phyloP scores from a whole-genome alignment of 2,329 filamentous ascomycete genomes.

The Microascus cirrosus region DNA sequence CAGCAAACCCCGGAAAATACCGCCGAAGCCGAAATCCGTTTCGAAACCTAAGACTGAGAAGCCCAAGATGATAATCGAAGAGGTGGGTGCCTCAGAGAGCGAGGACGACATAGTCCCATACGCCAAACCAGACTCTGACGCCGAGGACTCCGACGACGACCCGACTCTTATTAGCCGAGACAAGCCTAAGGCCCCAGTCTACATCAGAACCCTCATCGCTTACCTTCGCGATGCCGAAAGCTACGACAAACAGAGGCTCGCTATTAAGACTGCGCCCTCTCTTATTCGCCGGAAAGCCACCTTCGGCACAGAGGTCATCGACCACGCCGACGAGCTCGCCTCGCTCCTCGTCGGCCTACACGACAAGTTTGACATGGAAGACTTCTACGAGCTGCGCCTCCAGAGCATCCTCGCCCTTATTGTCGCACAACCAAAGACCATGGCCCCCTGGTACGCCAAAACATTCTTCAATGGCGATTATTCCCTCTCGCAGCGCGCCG shows the following conservation, averaged over 20 bases:
- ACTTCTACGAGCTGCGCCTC: constrained; percentile 64
- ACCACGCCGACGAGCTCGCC: constrained; percentile 74
- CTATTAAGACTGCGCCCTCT: constrained; percentile 61
- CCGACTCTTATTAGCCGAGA: constrained; percentile 75
- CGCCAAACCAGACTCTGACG: constrained; percentile 76
- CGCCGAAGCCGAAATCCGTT: constrained; percentile 16
- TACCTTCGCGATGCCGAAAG: constrained; percentile 73
- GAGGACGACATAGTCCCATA: constrained; percentile 66
- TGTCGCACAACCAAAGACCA: constrained; percentile 60
- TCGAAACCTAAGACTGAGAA: constrained; percentile 14
- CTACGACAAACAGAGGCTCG: constrained; percentile 75
- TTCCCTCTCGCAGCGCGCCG: constrained; percentile 72
- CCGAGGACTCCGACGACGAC: constrained; percentile 88
- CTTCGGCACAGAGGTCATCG: constrained; percentile 78
- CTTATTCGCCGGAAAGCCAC: constrained; percentile 81
- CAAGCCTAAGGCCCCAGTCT: constrained; percentile 77
- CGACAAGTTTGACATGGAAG: constrained; percentile 71
- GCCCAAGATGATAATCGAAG: constrained; percentile 47
- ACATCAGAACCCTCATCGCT: constrained; percentile 72
- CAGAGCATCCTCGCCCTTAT: constrained; percentile 76
- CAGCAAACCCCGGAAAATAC: constrained; percentile 6
- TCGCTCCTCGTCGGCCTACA: constrained; percentile 67
- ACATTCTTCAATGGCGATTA: constrained; percentile 90
- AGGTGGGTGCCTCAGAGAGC: constrained; percentile 49
- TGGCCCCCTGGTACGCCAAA: constrained; percentile 75